Conservation (phyloP, 495 filamentous ascomycete genomes). For the Tuber borchii region DNA sequence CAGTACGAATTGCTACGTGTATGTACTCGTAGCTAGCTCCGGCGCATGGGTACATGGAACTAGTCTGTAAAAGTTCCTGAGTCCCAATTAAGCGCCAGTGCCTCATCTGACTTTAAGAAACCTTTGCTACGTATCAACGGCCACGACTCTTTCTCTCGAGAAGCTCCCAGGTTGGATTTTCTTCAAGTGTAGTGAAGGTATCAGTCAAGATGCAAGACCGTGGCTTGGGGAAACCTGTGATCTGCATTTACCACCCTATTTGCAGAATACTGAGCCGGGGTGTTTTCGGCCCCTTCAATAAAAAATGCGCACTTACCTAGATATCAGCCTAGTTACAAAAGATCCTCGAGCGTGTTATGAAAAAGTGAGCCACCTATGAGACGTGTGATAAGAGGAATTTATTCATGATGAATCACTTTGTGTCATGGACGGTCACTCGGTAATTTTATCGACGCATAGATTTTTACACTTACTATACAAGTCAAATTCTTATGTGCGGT, state of each 20-base stretch:
- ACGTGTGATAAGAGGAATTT: neutral
- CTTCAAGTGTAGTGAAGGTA: neutral
- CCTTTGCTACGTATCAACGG: neutral
- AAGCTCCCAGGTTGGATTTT: neutral
- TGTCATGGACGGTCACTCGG: slow-evolving; percentile 1
- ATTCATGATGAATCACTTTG: neutral
- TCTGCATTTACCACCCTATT: neutral
- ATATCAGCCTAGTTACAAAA: neutral
- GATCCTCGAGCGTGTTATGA: neutral
- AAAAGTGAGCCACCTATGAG: slow-evolving; percentile 4
- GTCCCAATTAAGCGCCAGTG: neutral
- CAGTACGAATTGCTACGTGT: neutral
- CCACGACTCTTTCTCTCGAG: neutral
- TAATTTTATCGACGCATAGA: neutral
- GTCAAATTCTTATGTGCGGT: neutral
- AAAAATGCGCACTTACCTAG: neutral
- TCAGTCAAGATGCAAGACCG: neutral
- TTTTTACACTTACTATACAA: neutral
- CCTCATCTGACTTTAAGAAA: neutral
- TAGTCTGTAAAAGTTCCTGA: neutral
- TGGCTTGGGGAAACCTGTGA: neutral
- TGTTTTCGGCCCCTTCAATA: neutral
- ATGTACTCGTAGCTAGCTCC: neutral
- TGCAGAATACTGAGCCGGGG: neutral
- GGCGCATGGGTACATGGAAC: neutral